These are phyloP conservation scores for Globisporangium spiculum DNA, from an alignment of 352 stramenopile species.

Conservation along the genomic window DNA sequence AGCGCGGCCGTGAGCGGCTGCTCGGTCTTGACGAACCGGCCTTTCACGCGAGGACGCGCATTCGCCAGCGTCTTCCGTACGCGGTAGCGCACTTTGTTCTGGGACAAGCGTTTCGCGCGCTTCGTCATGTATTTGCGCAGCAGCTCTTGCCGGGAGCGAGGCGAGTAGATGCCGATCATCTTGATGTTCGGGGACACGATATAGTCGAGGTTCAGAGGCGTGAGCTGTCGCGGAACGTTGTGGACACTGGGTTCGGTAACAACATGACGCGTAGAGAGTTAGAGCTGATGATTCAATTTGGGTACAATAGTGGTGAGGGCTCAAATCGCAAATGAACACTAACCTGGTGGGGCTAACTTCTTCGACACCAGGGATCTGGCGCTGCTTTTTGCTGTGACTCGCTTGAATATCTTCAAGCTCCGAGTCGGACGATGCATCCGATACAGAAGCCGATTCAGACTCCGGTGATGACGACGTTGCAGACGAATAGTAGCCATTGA, in stretches of 20 bases:
- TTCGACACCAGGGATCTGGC: slow-evolving; percentile 15
- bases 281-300: slow-evolving; percentile 5
- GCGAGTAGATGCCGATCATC: slow-evolving; percentile 70
- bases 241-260: slow-evolving; percentile 32
- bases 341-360: slow-evolving; percentile 66
- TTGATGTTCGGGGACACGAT: slow-evolving; percentile 27
- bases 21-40: slow-evolving; percentile 83
- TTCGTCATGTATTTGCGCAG: slow-evolving; percentile 81
- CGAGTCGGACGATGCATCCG: slow-evolving; percentile 31
- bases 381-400: slow-evolving; percentile 17
- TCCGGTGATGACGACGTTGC: background rate
- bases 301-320: background rate
- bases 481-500: background rate
- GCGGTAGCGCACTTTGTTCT: slow-evolving; percentile 75
- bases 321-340: background rate
- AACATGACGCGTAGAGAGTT: slow-evolving; percentile 2
- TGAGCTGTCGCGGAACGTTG: slow-evolving; percentile 34
- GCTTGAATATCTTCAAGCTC: slow-evolving; percentile 22
- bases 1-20: slow-evolving; percentile 66
- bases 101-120: slow-evolving; percentile 63
- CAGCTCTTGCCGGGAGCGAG: slow-evolving; percentile 55
- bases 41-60: slow-evolving; percentile 71
- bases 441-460: slow-evolving; percentile 17
- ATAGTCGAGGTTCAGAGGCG: slow-evolving; percentile 47
- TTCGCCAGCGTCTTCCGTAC: slow-evolving; percentile 82